Evolutionary conservation across 2,329 filamentous ascomycete species (phyloP), one percentile per base, ranked within the genome.

Genomic region (Pseudogymnoascus sp.): DNA sequence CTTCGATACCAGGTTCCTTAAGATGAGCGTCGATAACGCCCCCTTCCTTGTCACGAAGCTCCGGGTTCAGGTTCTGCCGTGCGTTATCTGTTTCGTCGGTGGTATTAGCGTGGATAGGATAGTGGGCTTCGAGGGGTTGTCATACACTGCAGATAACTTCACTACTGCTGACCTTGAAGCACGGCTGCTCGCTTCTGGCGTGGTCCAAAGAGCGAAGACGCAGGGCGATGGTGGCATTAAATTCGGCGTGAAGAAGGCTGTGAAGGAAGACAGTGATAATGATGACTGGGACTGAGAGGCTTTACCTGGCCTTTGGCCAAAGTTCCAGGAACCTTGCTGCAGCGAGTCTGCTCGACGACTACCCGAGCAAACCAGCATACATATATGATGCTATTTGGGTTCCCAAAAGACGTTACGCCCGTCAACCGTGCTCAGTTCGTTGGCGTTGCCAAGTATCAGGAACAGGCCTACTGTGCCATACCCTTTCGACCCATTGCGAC

Each of bases 21-120:
- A 77, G 65, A 84, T 85, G 70, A 82, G 83, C 66, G 83, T 85
- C 35, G 82, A 84, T 63, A 84, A 85, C 64, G 82, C 81, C 5
- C 82, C 83, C 1, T 86, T 85, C 65, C 72, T 86, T 61, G 82
- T 85, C 26, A 80, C 81, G 3, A 84, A 82, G 68, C 72, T 86
- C 31, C 82, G 81, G 38, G 75, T 86, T 17, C 78, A 84, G 68
- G 82, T 85, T 2, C 72, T 86, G 44, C 83, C 83, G 4, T 86
- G 83, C 68, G 80, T 86, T 17, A 77, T 85, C 60, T 78, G 79
- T 3, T 86, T 85, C 69, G 75, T 82, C 21, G 79, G 84, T 67
- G 83, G 82, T 7, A 75, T 82, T 56, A 77, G 79, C 46, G 79
- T 79, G 38, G 83, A 85, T 68, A 76, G 83, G 26, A 81, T 86